A percentile compares a stretch with the other conserved stretches of the same genome.
Conservation (phyloP, 2,329 filamentous ascomycete genomes). For the Sordariomycetes sp. region DNA sequence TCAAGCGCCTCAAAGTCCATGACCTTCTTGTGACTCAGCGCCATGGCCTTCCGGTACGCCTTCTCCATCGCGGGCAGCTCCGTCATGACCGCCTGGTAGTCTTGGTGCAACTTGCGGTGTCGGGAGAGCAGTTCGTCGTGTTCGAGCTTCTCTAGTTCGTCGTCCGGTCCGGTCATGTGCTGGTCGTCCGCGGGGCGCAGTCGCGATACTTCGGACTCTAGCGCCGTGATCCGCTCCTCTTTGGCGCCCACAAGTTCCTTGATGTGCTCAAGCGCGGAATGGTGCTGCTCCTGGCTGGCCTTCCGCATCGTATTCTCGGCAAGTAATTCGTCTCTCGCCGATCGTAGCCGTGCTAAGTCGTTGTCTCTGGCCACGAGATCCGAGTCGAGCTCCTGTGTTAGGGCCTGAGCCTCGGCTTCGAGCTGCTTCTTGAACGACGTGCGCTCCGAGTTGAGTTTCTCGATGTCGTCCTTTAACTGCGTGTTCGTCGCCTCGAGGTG, state of each 20-base stretch:
- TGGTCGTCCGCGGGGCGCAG: slow-evolving; percentile 38
- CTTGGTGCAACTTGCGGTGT: slow-evolving; percentile 61
- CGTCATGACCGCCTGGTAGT: slow-evolving; percentile 72
- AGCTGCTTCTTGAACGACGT: slow-evolving; percentile 70
- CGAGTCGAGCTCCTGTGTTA: slow-evolving; percentile 66
- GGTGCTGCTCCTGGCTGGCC: slow-evolving; percentile 64
- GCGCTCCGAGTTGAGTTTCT: slow-evolving; percentile 74
- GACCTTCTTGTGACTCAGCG: slow-evolving; percentile 75
- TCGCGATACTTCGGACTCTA: slow-evolving; percentile 74
- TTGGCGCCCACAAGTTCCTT: slow-evolving; percentile 70
- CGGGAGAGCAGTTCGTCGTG: slow-evolving; percentile 61
- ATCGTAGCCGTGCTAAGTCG: slow-evolving; percentile 75
- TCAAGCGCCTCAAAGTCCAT: slow-evolving; percentile 63
- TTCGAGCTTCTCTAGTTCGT: slow-evolving; percentile 41
- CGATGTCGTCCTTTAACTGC: slow-evolving; percentile 70
- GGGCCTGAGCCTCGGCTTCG: slow-evolving; percentile 63
- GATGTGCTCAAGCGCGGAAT: slow-evolving; percentile 54
- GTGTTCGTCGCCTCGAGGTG: slow-evolving; percentile 81
- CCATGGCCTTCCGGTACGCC: slow-evolving; percentile 82
- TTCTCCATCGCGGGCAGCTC: slow-evolving; percentile 83
- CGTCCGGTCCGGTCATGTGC: slow-evolving; percentile 26
- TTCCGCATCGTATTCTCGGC: slow-evolving; percentile 74
- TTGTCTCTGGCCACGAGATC: slow-evolving; percentile 70
- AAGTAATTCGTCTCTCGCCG: slow-evolving; percentile 70
- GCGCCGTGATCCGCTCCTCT: slow-evolving; percentile 63